Evolutionary conservation across 2,329 filamentous ascomycete genomes (phyloP).

Genomic region (Cercospora canescens): DNA sequence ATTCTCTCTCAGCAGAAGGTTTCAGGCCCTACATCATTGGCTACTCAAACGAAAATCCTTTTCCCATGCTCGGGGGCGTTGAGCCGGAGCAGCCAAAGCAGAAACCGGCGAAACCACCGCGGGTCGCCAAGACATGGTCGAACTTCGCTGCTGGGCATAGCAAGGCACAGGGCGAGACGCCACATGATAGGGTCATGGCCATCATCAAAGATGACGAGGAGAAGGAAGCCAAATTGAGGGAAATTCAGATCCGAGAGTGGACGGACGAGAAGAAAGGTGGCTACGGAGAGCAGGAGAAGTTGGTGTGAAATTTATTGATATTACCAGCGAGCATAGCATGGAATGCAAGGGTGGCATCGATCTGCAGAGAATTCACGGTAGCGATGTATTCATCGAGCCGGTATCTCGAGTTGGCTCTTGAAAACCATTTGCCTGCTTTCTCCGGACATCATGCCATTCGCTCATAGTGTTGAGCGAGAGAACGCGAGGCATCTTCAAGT

Average conservation of each 20-base stretch:
- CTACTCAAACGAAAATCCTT: slow-evolving; percentile 36
- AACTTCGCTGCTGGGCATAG: slow-evolving; percentile 31
- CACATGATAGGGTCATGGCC: slow-evolving; percentile 35
- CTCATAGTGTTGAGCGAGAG: too few species aligned
- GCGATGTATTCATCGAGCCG: neutral
- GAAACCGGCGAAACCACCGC: slow-evolving; percentile 27
- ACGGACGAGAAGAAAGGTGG: slow-evolving; percentile 25
- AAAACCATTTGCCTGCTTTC: too few species aligned
- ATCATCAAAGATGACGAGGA: slow-evolving; percentile 36
- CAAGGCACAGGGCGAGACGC: slow-evolving; percentile 23
- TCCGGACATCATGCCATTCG: too few species aligned
- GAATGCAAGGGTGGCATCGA: neutral
- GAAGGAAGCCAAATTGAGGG: slow-evolving; percentile 31
- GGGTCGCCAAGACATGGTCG: slow-evolving; percentile 31
- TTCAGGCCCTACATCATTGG: slow-evolving; percentile 36
- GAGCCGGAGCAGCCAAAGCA: slow-evolving; percentile 30
- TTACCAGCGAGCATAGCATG: neutral
- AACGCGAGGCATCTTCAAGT: too few species aligned
- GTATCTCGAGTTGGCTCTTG: too few species aligned
- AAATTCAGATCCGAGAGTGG: slow-evolving; percentile 25
- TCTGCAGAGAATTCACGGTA: neutral
- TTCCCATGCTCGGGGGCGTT: slow-evolving; percentile 36
- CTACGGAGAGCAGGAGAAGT: slow-evolving; percentile 8
- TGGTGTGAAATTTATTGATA: neutral
- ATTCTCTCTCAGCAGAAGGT: slow-evolving; percentile 32